A percentile compares a stretch with the other conserved stretches of the same genome.
Conservation (phyloP, 2,329 filamentous ascomycete species). For the Camptophora hylomeconis region DNA sequence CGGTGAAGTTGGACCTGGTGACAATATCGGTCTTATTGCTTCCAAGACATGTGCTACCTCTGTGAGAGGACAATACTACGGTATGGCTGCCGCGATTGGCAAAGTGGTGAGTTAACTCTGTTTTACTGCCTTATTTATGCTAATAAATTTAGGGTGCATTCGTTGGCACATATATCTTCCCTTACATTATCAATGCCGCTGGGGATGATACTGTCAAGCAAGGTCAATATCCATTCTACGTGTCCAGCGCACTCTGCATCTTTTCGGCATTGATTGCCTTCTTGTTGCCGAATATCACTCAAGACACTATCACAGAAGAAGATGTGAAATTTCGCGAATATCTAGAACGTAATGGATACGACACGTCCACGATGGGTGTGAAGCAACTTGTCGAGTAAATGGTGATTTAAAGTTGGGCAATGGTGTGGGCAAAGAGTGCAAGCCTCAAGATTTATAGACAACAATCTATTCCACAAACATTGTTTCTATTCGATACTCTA, state of each 20-base stretch:
- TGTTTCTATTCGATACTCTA: no score
- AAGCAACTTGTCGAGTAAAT: conserved; percentile 16
- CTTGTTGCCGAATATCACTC: conserved; percentile 60
- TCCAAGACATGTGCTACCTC: conserved; percentile 81
- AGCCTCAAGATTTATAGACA: no score
- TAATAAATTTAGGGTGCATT: no score
- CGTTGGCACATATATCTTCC: conserved; percentile 68
- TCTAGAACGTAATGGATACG: conserved; percentile 61
- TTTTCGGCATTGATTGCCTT: conserved; percentile 57
- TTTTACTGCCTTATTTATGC: conserved; percentile 54
- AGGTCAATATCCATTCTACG: conserved; percentile 82
- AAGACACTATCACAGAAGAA: conserved; percentile 66
- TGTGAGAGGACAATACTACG: conserved; percentile 65
- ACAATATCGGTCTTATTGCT: conserved; percentile 80
- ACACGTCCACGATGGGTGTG: conserved; percentile 47
- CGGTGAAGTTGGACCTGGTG: conserved; percentile 72
- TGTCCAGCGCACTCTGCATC: conserved; percentile 66
- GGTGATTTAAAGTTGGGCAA: no score
- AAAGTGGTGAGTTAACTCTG: conserved; percentile 61
- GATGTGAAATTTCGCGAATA: conserved; percentile 64
- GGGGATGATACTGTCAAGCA: conserved; percentile 41
- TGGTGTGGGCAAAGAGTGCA: no score
- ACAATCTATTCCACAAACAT: no score
- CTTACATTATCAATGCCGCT: conserved; percentile 49
- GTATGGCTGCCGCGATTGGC: conserved; percentile 32